A percentile compares a stretch with the other conserved stretches of the same genome.
These are phyloP conservation scores for Cymbidium sinense DNA, from an alignment of 106 monocot genomes.

Conservation along the genomic window DNA sequence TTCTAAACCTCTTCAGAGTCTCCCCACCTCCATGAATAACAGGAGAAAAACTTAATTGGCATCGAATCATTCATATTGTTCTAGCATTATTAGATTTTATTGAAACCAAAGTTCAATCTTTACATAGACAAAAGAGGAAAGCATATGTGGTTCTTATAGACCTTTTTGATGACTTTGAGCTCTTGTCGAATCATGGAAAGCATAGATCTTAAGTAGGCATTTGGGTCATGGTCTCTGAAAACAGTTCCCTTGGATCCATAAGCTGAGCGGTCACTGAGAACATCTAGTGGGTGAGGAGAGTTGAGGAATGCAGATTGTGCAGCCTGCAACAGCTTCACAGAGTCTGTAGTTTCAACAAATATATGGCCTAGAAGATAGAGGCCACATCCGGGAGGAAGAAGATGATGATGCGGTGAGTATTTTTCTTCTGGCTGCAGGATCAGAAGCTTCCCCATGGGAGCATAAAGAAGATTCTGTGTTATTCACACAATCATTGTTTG, in stretches of 20 bases:
- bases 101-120: no score
- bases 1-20: no score
- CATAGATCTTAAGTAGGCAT: conserved; percentile 51
- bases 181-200: conserved; percentile 32
- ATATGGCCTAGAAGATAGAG: conserved; percentile 40
- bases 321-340: conserved; percentile 23
- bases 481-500: no score
- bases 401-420: conserved; percentile 68
- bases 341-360: conserved; percentile 12
- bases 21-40: no score
- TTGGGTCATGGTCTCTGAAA: conserved; percentile 68
- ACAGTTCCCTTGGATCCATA: conserved; percentile 67
- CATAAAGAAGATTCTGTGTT: conserved; percentile 58
- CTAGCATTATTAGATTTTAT: no score
- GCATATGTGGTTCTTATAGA: no score
- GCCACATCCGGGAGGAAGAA: conserved; percentile 66
- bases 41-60: no score
- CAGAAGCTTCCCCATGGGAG: conserved; percentile 67
- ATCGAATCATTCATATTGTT: no score
- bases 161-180: conserved; percentile 28
- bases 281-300: conserved; percentile 88
- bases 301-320: conserved; percentile 70
- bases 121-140: no score
- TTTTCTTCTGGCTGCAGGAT: conserved; percentile 81
- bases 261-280: conserved; percentile 63